Evolutionary conservation across 768 basidiomycete species (phyloP).

Genomic region (Daedaleopsis sinensis): DNA sequence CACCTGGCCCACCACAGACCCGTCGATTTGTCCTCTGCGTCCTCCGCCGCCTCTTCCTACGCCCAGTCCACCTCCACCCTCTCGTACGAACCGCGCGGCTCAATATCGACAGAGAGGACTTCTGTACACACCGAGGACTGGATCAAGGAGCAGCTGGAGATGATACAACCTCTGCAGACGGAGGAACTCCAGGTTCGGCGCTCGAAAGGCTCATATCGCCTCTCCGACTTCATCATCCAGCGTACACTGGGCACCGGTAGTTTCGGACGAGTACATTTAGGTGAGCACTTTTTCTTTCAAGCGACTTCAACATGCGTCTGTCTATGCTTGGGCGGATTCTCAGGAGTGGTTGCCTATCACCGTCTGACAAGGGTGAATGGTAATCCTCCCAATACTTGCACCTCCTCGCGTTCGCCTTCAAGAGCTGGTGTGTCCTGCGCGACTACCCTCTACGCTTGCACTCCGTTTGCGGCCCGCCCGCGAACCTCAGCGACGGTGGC

Average conservation of each 20-base stretch:
- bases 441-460: too few species aligned
- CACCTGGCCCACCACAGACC: conserved; percentile 22
- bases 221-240: conserved; percentile 79
- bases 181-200: conserved; percentile 41
- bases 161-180: conserved; percentile 29
- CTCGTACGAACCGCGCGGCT: conserved; percentile 55
- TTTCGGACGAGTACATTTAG: conserved; percentile 94
- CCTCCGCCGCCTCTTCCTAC: conserved; percentile 25
- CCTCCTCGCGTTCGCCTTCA: too few species aligned
- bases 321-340: background rate
- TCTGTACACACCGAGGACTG: conserved; percentile 47
- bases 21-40: conserved; percentile 23
- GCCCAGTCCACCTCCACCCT: conserved; percentile 16
- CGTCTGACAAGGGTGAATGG: too few species aligned
- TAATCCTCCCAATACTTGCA: too few species aligned
- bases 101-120: conserved; percentile 70
- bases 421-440: too few species aligned
- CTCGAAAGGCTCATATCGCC: conserved; percentile 68
- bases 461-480: too few species aligned
- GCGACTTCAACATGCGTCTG: background rate
- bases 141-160: conserved; percentile 42
- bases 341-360: too few species aligned
- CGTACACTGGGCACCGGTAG: conserved; percentile 92
- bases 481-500: too few species aligned
- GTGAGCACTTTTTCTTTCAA: conserved; percentile 43